phyloP scores from a whole-genome alignment of 257 asterid genomes.

The Scutellaria baicalensis region DNA sequence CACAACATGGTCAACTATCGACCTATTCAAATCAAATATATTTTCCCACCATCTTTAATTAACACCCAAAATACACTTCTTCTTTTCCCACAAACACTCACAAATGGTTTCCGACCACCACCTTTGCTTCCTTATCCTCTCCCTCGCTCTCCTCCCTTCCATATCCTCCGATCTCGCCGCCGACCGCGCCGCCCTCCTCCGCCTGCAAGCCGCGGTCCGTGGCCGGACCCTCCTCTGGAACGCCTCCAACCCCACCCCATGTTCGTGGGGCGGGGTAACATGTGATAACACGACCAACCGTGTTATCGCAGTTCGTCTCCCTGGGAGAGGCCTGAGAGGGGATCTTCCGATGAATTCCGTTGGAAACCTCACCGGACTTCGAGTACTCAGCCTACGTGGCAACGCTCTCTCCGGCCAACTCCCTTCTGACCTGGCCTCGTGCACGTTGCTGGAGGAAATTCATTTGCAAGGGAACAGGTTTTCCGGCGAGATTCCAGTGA shows the following conservation, averaged over 20 bases:
- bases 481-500: conserved; percentile 46
- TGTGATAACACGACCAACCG: conserved; percentile 27
- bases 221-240: conserved; percentile 59
- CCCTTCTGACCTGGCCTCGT: conserved; percentile 47
- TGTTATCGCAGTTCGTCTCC: conserved; percentile 45
- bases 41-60: background rate
- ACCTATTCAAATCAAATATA: background rate
- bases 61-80: background rate
- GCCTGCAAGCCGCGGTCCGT: conserved; percentile 23
- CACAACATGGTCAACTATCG: background rate
- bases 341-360: conserved; percentile 29
- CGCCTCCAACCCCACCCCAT: conserved; percentile 26
- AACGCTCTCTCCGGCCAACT: conserved; percentile 46
- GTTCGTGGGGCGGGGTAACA: conserved; percentile 50
- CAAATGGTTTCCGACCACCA: conserved; percentile 8
- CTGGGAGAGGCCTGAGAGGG: conserved; percentile 42
- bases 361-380: conserved; percentile 42
- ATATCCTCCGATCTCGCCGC: conserved; percentile 26
- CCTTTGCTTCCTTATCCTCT: conserved; percentile 12
- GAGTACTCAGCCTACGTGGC: conserved; percentile 49
- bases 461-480: conserved; percentile 40
- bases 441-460: conserved; percentile 30
- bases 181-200: conserved; percentile 48
- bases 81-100: conserved; percentile 8
- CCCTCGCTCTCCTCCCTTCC: conserved; percentile 14